Evolutionary conservation across 2,329 filamentous ascomycete species (phyloP).

Genomic region (Xylaria arbuscula): DNA sequence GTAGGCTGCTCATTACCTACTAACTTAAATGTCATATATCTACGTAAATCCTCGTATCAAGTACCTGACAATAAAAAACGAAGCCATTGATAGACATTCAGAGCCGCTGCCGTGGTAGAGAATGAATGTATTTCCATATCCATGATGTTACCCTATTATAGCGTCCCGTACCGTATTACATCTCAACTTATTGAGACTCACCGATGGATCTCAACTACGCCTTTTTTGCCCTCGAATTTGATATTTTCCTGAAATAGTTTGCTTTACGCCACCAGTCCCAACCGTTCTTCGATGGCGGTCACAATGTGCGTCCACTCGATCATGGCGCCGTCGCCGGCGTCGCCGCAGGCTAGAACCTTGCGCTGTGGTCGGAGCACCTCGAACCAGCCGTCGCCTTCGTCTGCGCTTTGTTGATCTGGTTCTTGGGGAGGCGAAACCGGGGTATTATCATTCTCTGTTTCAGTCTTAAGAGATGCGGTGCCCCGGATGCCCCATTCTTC

Average conservation of each 20-base stretch:
- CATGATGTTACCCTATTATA: no score
- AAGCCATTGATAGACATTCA: background rate
- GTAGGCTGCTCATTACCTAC: no score
- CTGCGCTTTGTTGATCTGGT: conserved; percentile 48
- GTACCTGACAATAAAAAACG: background rate
- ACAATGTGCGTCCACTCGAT: conserved; percentile 83
- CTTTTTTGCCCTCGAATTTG: no score
- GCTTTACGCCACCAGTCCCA: conserved; percentile 49
- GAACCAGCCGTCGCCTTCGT: conserved; percentile 64
- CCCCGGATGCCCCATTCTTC: conserved; percentile 75
- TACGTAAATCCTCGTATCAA: no score
- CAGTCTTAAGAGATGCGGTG: conserved; percentile 14
- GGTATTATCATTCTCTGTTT: conserved; percentile 7
- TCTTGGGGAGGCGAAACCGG: conserved; percentile 30
- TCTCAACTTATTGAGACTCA: no score
- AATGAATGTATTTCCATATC: background rate
- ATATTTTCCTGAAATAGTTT: background rate
- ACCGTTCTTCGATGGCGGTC: conserved; percentile 65
- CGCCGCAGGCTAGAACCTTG: conserved; percentile 86
- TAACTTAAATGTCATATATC: no score
- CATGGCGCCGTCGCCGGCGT: conserved; percentile 86
- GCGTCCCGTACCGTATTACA: no score
- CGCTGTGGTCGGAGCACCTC: conserved; percentile 78
- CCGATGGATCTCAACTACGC: no score
- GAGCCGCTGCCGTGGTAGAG: background rate